These are phyloP conservation scores for Chaetomiaceae sp. DNA, from an alignment of 2,329 filamentous ascomycete genomes.

Conservation along the genomic window DNA sequence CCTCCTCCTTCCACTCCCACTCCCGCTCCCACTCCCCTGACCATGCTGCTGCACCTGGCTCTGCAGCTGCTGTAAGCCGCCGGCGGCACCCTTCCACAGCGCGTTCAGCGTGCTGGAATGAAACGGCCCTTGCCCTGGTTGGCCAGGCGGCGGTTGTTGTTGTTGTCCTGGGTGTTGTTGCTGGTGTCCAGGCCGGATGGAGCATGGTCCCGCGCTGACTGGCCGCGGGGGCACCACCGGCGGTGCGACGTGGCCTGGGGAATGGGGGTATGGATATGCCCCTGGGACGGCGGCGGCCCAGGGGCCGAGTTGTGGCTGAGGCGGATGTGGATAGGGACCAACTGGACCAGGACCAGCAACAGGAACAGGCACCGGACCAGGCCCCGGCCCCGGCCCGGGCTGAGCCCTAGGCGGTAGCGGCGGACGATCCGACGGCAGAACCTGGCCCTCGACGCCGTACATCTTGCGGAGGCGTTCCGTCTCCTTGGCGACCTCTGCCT, in stretches of 20 bases:
- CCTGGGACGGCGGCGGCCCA: neutral
- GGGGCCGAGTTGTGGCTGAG: conserved; percentile 20
- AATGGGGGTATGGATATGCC: no score
- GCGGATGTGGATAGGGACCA: neutral
- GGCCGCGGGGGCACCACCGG: conserved; percentile 41
- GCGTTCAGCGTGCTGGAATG: conserved; percentile 22
- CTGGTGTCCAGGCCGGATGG: neutral
- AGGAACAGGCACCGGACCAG: neutral
- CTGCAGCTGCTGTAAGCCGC: conserved; percentile 19
- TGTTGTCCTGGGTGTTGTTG: neutral
- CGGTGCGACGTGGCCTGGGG: conserved; percentile 11
- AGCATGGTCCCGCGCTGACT: conserved; percentile 42
- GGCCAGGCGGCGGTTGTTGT: conserved; percentile 4
- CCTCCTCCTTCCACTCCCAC: conserved; percentile 14
- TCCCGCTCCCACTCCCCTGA: neutral
- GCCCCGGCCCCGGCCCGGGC: neutral
- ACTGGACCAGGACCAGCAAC: neutral
- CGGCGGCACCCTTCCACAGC: conserved; percentile 21
- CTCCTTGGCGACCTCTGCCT: conserved; percentile 67
- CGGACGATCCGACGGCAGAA: conserved; percentile 29
- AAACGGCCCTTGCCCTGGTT: conserved; percentile 25
- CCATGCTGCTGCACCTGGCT: conserved; percentile 15
- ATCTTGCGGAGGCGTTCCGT: conserved; percentile 71
- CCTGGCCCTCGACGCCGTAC: conserved; percentile 58
- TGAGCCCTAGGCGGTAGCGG: conserved; percentile 9